Base-by-base conservation (phyloP, 2,329 filamentous ascomycete genomes). In the Arthroderma sp. region DNA sequence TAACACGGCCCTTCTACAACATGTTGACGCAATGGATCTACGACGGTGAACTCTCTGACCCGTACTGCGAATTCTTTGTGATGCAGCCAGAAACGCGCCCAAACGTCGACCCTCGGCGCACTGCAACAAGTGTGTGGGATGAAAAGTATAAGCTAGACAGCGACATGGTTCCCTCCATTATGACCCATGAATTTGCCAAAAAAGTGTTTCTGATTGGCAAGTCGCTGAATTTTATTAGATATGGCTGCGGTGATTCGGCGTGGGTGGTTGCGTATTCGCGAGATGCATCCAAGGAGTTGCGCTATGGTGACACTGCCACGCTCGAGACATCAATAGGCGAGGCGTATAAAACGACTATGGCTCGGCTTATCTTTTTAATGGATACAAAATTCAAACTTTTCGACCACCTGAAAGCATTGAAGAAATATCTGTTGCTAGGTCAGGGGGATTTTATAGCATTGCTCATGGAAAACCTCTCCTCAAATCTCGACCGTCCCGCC, bases 231-330 rank as follows among this genome's bases (percentile, higher is more conserved):
- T 98, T 98, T 64, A 95, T 98, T 60, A 82, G 91, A 27, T 88
- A 95, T 63, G 89, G 87, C 53, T 98, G 91, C 60, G 83, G 83
- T 6, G 93, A 98, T 61, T 86, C 87, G 27, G 78, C 82, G 30
- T 98, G 91, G 91, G 91, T 98, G 1, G 88, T 95, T 58, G 81
- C 81, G 30, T 96, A 98, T 65, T 94, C 88, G 29, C 94, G 93
- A 59, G 82, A 81, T 41, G 84, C 88, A 1, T 94, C 88, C 6
- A 93, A 91, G 63, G 86, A 94, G 63, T 73, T 98, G 31, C 78
- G 79, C 40, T 96, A 98, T 58, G 88, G 88, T 42, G 89, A 96
- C 63, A 95, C 88, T 5, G 86, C 86, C 0, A 93, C 83, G 1
- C 74, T 98, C 0, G 88, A 94, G 60, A 78, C 80, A 1, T 95